Conservation (phyloP, 345 rosid species). For the Lagerstroemia speciosa region DNA sequence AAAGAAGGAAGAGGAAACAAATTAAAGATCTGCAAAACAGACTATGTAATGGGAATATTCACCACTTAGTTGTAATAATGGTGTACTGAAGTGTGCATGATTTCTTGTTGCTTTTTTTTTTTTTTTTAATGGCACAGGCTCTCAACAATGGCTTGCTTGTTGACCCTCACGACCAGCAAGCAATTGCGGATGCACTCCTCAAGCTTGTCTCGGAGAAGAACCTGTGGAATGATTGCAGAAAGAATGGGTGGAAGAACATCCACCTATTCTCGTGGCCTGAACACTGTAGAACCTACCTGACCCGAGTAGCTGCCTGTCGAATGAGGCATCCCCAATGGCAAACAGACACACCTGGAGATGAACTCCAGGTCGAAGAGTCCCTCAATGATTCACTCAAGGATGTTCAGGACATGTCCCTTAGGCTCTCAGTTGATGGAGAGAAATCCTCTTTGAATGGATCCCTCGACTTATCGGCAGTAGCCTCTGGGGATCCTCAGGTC, state of each 20-base stretch:
- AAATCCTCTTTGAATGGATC: slow-evolving; percentile 50
- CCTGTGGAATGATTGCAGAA: slow-evolving; percentile 78
- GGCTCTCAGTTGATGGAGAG: slow-evolving; percentile 92
- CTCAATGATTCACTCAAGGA: slow-evolving; percentile 84
- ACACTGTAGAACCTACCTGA: slow-evolving; percentile 91
- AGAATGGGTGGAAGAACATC: slow-evolving; percentile 92
- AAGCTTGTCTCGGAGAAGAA: slow-evolving; percentile 90
- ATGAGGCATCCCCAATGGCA: slow-evolving; percentile 98
- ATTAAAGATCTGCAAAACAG: neutral
- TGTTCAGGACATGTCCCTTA: slow-evolving; percentile 87
- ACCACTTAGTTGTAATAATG: neutral
- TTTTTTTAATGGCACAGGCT: slow-evolving; percentile 37
- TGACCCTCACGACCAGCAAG: slow-evolving; percentile 88
- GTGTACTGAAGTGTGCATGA: neutral
- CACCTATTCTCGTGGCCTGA: slow-evolving; percentile 98
- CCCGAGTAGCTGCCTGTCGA: slow-evolving; percentile 84
- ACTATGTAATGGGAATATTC: neutral
- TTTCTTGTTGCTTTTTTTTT: neutral
- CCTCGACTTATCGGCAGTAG: slow-evolving; percentile 30
- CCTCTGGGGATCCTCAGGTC: slow-evolving; percentile 32
- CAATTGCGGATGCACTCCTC: slow-evolving; percentile 77
- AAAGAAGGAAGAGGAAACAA: neutral
- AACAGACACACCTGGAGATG: slow-evolving; percentile 72
- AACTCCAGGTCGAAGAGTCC: slow-evolving; percentile 45
- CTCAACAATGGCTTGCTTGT: slow-evolving; percentile 87